A percentile compares a stretch with the other conserved stretches of the same genome.
Evolutionary conservation across 805 yeast genomes (phyloP).

Genomic region (Cyberlindnera suaveolens): DNA sequence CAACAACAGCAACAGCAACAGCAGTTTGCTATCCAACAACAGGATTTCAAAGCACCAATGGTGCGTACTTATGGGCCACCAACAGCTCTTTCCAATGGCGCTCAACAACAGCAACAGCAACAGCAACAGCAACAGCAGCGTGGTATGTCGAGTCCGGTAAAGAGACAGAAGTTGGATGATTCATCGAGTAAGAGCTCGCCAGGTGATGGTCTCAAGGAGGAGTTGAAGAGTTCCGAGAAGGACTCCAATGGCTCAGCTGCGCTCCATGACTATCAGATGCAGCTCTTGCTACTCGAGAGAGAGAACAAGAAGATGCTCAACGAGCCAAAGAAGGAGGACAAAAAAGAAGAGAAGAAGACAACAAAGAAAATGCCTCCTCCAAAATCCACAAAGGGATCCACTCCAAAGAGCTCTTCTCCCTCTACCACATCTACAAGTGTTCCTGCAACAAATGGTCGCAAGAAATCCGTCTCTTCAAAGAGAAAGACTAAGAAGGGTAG

Average conservation of each 20-base stretch:
- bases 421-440: conserved; percentile 3
- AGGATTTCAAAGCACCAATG: conserved; percentile 8
- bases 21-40: conserved; percentile 25
- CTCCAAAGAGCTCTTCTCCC: conserved; percentile 14
- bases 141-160: conserved; percentile 15
- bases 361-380: conserved; percentile 23
- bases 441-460: conserved; percentile 14
- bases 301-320: conserved; percentile 68
- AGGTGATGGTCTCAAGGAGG: not conserved
- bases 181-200: conserved; percentile 3
- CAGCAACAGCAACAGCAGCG: conserved; percentile 3
- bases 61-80: conserved; percentile 4
- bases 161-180: conserved; percentile 18
- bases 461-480: conserved; percentile 17
- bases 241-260: conserved; percentile 32
- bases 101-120: conserved; percentile 1
- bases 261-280: conserved; percentile 77
- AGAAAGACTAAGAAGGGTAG: conserved; percentile 14
- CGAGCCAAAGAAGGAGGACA: conserved; percentile 35
- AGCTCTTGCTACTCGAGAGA: conserved; percentile 64
- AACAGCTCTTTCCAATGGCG: not conserved
- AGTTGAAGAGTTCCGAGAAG: not conserved
- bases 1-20: conserved; percentile 36
- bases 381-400: conserved; percentile 15
- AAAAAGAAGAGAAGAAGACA: conserved; percentile 3